phyloP scores from a whole-genome alignment of 257 asterid species.

The Capsicum pubescens region DNA sequence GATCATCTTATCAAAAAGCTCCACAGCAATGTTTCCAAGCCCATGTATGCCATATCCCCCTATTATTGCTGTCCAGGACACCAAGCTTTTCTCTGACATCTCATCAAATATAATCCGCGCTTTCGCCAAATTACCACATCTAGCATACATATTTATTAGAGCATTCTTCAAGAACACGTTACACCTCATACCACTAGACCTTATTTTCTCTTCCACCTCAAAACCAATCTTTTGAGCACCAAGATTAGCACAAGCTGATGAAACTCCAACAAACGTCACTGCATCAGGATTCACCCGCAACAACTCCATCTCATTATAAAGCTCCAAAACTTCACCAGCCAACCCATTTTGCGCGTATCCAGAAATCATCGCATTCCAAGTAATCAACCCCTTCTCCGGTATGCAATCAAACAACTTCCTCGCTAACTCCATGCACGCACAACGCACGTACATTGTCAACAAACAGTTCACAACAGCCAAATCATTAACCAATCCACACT shows the following conservation, averaged over 20 bases:
- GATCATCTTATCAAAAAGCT: conserved; percentile 81
- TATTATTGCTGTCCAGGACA: conserved; percentile 91
- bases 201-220: conserved; percentile 64
- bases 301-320: conserved; percentile 66
- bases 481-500: conserved; percentile 53
- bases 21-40: conserved; percentile 64
- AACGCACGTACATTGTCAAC: conserved; percentile 78
- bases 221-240: conserved; percentile 69
- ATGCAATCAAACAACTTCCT: conserved; percentile 63
- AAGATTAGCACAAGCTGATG: conserved; percentile 87
- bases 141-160: conserved; percentile 79
- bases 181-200: conserved; percentile 42
- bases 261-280: conserved; percentile 78
- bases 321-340: conserved; percentile 64
- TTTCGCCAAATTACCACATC: conserved; percentile 77
- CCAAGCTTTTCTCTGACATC: conserved; percentile 66
- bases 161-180: conserved; percentile 75
- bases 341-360: conserved; percentile 90
- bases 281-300: conserved; percentile 64
- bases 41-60: conserved; percentile 93
- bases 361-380: conserved; percentile 96
- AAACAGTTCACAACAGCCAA: conserved; percentile 71
- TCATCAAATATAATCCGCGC: conserved; percentile 70
- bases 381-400: conserved; percentile 61
- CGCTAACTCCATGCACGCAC: conserved; percentile 61